phyloP scores from a whole-genome alignment of 176 grass and related monocot species.

The Aegilops speltoides region DNA sequence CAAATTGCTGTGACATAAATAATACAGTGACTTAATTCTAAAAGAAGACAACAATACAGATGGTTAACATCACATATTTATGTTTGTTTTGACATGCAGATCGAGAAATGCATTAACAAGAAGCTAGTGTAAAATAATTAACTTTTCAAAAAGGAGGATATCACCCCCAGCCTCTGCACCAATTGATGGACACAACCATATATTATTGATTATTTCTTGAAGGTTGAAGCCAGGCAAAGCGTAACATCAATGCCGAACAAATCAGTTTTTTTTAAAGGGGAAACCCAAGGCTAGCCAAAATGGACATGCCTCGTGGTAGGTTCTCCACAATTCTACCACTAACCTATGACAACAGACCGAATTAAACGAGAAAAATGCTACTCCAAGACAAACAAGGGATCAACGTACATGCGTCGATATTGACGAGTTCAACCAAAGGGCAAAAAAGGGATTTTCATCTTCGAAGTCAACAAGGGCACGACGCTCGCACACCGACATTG shows the following conservation, averaged over 20 bases:
- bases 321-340: too few relatives aligned
- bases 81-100: not conserved
- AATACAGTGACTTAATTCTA: conserved; percentile 9
- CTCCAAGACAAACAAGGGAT: too few relatives aligned
- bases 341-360: too few relatives aligned
- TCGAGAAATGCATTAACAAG: conserved; percentile 11
- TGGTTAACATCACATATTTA: not conserved
- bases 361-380: too few relatives aligned
- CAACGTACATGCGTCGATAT: too few relatives aligned
- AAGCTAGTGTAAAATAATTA: not conserved
- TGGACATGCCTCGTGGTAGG: too few relatives aligned
- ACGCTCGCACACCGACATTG: too few relatives aligned
- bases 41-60: not conserved
- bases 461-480: too few relatives aligned
- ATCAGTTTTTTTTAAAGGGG: too few relatives aligned
- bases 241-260: not conserved
- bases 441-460: too few relatives aligned
- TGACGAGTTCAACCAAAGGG: too few relatives aligned
- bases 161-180: not conserved
- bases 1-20: conserved; percentile 19
- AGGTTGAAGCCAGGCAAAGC: not conserved
- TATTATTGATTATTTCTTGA: not conserved
- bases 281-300: too few relatives aligned
- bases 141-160: not conserved
- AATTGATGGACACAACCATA: not conserved